Conservation (phyloP, 176 grass and related monocot genomes). For the Oryza glumipatula region DNA sequence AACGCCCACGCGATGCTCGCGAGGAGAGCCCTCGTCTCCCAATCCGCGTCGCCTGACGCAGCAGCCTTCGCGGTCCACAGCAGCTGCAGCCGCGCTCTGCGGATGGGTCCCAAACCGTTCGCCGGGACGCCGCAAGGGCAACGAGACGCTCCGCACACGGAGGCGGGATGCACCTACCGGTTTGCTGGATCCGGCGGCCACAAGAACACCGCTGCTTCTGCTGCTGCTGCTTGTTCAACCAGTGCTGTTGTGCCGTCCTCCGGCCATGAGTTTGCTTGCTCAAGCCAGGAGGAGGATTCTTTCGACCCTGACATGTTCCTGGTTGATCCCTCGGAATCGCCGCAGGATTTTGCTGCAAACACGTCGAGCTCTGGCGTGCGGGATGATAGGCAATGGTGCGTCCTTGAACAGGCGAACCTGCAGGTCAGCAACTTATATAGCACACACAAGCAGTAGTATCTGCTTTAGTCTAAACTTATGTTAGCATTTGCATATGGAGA, state of each 20-base stretch:
- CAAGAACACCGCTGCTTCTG: not conserved
- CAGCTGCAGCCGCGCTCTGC: not conserved
- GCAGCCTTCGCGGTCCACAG: not conserved
- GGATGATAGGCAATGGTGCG: not conserved
- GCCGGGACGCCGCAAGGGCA: not conserved
- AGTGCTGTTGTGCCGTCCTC: not conserved
- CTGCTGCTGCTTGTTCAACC: not conserved
- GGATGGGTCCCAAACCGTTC: not conserved
- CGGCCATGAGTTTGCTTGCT: not conserved
- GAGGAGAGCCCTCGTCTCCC: not conserved
- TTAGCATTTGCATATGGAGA: no score
- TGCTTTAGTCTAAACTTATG: not conserved
- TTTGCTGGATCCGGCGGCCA: not conserved
- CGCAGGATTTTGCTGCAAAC: not conserved
- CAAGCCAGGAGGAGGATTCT: slow-evolving; percentile 14
- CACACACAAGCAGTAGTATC: no score
- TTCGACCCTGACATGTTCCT: slow-evolving; percentile 50
- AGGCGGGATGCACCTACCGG: slow-evolving; percentile 4
- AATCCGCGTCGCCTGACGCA: not conserved
- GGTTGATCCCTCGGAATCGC: slow-evolving; percentile 23
- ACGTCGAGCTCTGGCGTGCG: not conserved
- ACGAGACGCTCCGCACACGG: not conserved
- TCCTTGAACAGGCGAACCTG: slow-evolving; percentile 4
- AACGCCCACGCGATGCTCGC: slow-evolving; percentile 33
- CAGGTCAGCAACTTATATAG: not conserved